phyloP scores from a whole-genome alignment of 176 grass and related monocot genomes.

The Aegilops sharonensis region DNA sequence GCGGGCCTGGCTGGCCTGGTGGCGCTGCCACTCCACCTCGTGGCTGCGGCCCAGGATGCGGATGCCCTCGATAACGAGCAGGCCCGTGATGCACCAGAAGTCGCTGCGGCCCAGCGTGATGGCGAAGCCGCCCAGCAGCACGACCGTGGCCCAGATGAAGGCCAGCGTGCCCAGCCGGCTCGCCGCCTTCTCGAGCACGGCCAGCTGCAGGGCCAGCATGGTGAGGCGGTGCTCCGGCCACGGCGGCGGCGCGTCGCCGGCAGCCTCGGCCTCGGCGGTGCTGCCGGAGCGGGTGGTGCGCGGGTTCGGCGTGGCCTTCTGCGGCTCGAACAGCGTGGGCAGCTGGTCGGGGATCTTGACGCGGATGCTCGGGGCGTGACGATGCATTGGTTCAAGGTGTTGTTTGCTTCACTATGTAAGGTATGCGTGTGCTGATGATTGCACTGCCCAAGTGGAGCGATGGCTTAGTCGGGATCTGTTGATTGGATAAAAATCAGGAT shows the following conservation, averaged over 20 bases:
- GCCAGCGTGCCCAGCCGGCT: slow-evolving; percentile 64
- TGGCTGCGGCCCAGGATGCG: slow-evolving; percentile 67
- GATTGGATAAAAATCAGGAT: too few species aligned
- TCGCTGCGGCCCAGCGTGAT: slow-evolving; percentile 46
- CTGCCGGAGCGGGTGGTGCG: neutral
- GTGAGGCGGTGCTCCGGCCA: slow-evolving; percentile 61
- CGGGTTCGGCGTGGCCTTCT: slow-evolving; percentile 23
- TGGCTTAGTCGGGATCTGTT: too few species aligned
- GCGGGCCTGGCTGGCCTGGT: slow-evolving; percentile 33
- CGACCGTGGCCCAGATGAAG: slow-evolving; percentile 79
- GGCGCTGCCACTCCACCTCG: slow-evolving; percentile 78
- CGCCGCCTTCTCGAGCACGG: slow-evolving; percentile 70
- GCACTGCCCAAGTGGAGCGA: too few species aligned
- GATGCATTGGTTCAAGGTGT: neutral
- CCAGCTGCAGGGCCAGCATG: slow-evolving; percentile 56
- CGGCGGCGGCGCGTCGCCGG: neutral
- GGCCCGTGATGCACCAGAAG: slow-evolving; percentile 56
- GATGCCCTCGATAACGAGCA: slow-evolving; percentile 49
- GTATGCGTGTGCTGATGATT: too few species aligned
- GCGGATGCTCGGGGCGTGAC: neutral
- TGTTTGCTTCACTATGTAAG: too few species aligned
- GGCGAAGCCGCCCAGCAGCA: slow-evolving; percentile 72
- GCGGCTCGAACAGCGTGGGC: slow-evolving; percentile 57
- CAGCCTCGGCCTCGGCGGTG: neutral
- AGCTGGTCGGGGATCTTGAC: slow-evolving; percentile 42